phyloP scores from a whole-genome alignment of 352 stramenopile genomes.

The Pseudoperonospora humuli region DNA sequence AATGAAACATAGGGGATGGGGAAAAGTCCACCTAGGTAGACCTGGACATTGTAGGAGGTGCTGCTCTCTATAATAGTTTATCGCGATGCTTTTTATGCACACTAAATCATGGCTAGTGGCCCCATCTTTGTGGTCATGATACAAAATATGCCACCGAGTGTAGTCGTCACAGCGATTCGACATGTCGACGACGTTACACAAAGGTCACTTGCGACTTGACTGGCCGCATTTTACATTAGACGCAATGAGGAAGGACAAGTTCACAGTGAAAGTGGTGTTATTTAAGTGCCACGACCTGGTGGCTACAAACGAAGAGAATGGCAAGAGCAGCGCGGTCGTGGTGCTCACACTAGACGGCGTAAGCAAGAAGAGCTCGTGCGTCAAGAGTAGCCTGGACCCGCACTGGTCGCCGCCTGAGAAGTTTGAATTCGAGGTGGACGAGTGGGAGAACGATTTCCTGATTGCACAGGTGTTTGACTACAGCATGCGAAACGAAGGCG shows the following conservation, averaged over 20 bases:
- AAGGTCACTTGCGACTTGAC: conserved; percentile 1
- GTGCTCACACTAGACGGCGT: conserved; percentile 42
- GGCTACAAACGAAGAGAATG: conserved; percentile 40
- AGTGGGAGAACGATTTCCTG: conserved; percentile 63
- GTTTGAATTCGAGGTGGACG: conserved; percentile 59
- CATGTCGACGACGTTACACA: conserved; percentile 6
- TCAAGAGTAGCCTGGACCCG: conserved; percentile 57
- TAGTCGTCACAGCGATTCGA: conserved; percentile 9
- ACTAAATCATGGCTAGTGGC: too few species aligned
- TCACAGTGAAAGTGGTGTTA: conserved; percentile 43
- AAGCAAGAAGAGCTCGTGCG: conserved; percentile 53
- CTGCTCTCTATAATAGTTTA: too few species aligned
- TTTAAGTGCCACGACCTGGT: conserved; percentile 56
- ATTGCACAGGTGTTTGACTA: conserved; percentile 63
- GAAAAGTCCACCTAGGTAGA: too few species aligned
- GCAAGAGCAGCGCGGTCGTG: conserved; percentile 71
- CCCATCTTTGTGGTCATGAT: not conserved
- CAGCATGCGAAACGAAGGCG: conserved; percentile 36
- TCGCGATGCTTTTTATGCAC: too few species aligned
- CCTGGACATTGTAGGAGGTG: too few species aligned
- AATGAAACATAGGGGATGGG: too few species aligned
- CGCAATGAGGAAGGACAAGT: conserved; percentile 24
- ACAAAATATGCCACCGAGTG: conserved; percentile 8
- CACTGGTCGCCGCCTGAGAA: conserved; percentile 59
- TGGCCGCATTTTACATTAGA: conserved; percentile 3